phyloP scores from a whole-genome alignment of 2,329 filamentous ascomycete genomes.

The Dactylellina leptospora region DNA sequence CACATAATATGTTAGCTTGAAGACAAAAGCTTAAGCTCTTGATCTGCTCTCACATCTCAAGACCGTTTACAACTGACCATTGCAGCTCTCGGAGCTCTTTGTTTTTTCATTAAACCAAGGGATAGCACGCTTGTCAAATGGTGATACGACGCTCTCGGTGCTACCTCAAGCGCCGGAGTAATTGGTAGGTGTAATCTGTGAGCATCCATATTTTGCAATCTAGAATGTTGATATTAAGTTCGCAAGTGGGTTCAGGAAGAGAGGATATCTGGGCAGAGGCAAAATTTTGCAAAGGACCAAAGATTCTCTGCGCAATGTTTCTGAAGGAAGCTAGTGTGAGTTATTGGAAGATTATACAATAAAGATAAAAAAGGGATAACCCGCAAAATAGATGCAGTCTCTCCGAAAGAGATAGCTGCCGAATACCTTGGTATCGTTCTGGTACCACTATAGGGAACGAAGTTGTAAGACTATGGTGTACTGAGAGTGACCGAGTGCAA shows the following conservation, averaged over 20 bases:
- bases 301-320: no score
- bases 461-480: constrained; percentile 52
- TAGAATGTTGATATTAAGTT: constrained; percentile 47
- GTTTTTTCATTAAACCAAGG: constrained; percentile 61
- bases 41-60: no score
- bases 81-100: constrained; percentile 72
- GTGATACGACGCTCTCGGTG: no score
- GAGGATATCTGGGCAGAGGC: constrained; percentile 7
- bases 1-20: no score
- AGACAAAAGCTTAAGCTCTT: neutral
- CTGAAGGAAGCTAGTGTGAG: constrained; percentile 5
- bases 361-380: constrained; percentile 30
- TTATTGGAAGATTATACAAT: constrained; percentile 28
- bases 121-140: no score
- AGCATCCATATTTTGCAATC: constrained; percentile 29
- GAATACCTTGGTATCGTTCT: constrained; percentile 47
- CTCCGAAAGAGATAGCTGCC: constrained; percentile 39
- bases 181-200: constrained; percentile 25
- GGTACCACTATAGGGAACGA: constrained; percentile 46
- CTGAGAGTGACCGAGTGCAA: no score
- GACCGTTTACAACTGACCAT: no score
- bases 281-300: constrained; percentile 37
- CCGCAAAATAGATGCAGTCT: constrained; percentile 43
- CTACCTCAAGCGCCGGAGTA: constrained; percentile 26
- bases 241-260: constrained; percentile 12